Evolutionary conservation across 768 basidiomycete genomes (phyloP).

Genomic region (Suillus brevipes): DNA sequence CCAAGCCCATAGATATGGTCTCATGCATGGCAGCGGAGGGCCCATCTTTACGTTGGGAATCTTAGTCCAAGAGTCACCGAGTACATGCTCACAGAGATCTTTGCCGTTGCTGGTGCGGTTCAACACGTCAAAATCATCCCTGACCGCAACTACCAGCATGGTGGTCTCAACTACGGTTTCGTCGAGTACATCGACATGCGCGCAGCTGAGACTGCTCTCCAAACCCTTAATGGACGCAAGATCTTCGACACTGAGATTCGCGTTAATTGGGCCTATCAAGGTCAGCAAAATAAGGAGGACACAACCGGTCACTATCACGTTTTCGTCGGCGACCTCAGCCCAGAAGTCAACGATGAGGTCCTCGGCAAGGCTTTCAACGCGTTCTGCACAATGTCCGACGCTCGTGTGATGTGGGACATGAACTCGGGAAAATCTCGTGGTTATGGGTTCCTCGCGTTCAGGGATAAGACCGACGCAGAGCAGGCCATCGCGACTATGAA

Average conservation of each 20-base stretch:
- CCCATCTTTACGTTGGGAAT: constrained; percentile 99
- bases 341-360: constrained; percentile 98
- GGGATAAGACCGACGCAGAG: constrained; percentile 98
- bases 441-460: constrained; percentile 97
- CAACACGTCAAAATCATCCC: constrained; percentile 99
- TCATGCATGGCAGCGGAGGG: constrained; percentile 62
- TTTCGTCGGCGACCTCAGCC: constrained; percentile 99
- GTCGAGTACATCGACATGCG: constrained; percentile 99
- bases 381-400: constrained; percentile 95
- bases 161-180: constrained; percentile 98
- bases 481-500: constrained; percentile 99
- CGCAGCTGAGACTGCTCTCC: constrained; percentile 97
- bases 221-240: constrained; percentile 97
- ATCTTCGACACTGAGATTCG: constrained; percentile 99
- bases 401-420: constrained; percentile 99
- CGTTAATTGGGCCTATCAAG: constrained; percentile 99
- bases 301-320: constrained; percentile 97
- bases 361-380: constrained; percentile 96
- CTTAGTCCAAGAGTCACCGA: constrained; percentile 97
- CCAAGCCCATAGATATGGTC: constrained; percentile 4
- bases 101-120: constrained; percentile 94
- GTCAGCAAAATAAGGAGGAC: constrained; percentile 98
- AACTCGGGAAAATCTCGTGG: constrained; percentile 98
- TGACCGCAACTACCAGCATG: constrained; percentile 98
- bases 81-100: constrained; percentile 98